Evolutionary conservation across 1,284 basidiomycete genomes (phyloP).

Genomic region (Austroboletus niveus): DNA sequence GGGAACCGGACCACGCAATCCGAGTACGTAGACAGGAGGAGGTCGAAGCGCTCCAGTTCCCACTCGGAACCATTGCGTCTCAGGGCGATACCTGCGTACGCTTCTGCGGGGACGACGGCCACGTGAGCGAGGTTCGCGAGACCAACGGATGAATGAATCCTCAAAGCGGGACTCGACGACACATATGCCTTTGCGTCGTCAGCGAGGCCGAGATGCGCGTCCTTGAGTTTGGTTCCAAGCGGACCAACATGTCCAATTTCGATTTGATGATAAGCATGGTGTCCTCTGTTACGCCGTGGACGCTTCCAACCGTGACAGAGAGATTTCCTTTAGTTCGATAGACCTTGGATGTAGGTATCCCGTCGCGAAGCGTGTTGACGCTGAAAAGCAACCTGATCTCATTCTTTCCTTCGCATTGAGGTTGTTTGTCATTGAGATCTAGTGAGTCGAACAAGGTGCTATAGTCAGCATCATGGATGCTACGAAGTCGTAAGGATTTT

Average conservation of each 20-base stretch:
- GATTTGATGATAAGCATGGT: constrained; percentile 13
- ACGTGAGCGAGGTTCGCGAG: not conserved
- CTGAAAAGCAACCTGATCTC: constrained; percentile 21
- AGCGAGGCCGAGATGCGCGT: not conserved
- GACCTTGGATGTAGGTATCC: constrained; percentile 18
- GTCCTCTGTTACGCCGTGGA: constrained; percentile 17
- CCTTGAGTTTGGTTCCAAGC: constrained; percentile 12
- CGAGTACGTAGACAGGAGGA: constrained; percentile 9
- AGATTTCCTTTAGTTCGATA: not conserved
- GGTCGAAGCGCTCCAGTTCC: constrained; percentile 13
- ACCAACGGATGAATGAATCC: constrained; percentile 8
- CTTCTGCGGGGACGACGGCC: constrained; percentile 2
- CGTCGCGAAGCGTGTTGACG: constrained; percentile 16
- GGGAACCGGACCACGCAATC: not conserved
- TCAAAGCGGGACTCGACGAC: constrained; percentile 12
- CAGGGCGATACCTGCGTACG: constrained; percentile 13
- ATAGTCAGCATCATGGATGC: constrained; percentile 19
- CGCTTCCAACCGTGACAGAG: constrained; percentile 20
- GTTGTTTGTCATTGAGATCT: constrained; percentile 13
- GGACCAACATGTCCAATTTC: not conserved
- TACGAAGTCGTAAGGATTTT: constrained; percentile 10
- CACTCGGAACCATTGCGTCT: constrained; percentile 2
- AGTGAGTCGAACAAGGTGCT: constrained; percentile 12
- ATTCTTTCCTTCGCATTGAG: constrained; percentile 21
- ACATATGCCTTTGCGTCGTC: constrained; percentile 10